Percentiles rank a stretch among this genome's conserved stretches.
These are phyloP conservation scores for Pythium folliculosum DNA, from an alignment of 352 stramenopile species.

Conservation along the genomic window DNA sequence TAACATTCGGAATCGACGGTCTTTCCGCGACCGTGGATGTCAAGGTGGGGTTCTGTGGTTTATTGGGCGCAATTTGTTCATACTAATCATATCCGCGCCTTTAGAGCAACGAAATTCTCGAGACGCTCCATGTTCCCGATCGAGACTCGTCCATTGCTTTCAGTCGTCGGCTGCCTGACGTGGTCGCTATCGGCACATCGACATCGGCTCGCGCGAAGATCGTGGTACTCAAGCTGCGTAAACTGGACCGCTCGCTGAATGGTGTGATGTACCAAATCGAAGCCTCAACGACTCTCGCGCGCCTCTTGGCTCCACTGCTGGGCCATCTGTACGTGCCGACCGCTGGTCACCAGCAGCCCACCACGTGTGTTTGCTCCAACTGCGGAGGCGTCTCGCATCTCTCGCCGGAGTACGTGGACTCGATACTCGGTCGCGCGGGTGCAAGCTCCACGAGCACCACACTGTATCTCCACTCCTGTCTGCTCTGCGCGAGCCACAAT, in stretches of 20 bases:
- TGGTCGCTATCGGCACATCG: conserved; percentile 56
- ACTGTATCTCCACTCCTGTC: conserved; percentile 57
- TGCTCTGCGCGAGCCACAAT: conserved; percentile 73
- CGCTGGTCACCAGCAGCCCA: conserved; percentile 37
- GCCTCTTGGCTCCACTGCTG: conserved; percentile 44
- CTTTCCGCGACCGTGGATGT: conserved; percentile 56
- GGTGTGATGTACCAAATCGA: conserved; percentile 67
- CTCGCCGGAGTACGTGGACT: conserved; percentile 47
- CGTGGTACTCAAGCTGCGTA: conserved; percentile 50
- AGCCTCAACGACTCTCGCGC: conserved; percentile 32
- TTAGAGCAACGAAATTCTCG: conserved; percentile 57
- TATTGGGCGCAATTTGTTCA: background rate
- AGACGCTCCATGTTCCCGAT: conserved; percentile 39
- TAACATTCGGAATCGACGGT: conserved; percentile 69
- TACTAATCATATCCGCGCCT: background rate
- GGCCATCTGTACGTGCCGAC: conserved; percentile 33
- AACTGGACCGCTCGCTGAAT: conserved; percentile 25
- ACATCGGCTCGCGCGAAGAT: conserved; percentile 60
- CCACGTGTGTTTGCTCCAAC: conserved; percentile 55
- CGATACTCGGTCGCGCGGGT: background rate
- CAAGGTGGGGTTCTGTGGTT: conserved; percentile 37
- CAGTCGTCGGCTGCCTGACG: conserved; percentile 45
- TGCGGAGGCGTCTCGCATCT: conserved; percentile 64
- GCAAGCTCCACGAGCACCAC: background rate
- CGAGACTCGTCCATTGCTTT: conserved; percentile 38